Base-by-base conservation (phyloP, 2,329 filamentous ascomycete genomes). In the Aspergillus uvarum region DNA sequence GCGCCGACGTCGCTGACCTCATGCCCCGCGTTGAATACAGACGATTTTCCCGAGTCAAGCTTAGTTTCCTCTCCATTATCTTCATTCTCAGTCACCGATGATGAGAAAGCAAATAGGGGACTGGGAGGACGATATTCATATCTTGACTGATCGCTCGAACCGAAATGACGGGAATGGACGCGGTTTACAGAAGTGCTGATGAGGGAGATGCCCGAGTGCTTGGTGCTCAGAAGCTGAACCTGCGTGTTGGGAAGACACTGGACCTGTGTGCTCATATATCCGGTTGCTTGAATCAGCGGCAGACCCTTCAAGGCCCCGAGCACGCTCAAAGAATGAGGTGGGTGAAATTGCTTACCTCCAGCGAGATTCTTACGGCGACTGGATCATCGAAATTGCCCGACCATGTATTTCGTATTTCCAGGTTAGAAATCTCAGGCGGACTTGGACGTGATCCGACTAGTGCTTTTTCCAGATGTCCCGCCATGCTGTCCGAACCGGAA, bases 401-500 rank as follows among this genome's bases (percentile, higher is more conserved):
- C 74, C 74, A 76, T 14, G 67, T 67, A 14, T 71, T 70, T 35
- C 61, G 67, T 22, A 76, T 47, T 44, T 75, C 70, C 8, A 76
- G 64, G 26, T 72, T 68, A 44, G 58, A 68, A 56, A 72, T 67
- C 6, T 65, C 59, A 3, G 57, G 67, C 57, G 48, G 29, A 49
- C n/a, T 56, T 51, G 21, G 60, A 51, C 19, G 57, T 24, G 24
- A 24, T 11, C 32, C n/a, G 44, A 47, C n/a, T n/a, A 5, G 21
- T 24, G 22, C 6, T 8, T 53, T 48, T 5, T 14, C 48, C 47
- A 24, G 47, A 29, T 29, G 31, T 16, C 52, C 47, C 16, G 44
- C 38, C 61, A 61, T 63, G 44, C 32, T 56, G 14, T 16, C 32
- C 31, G 16, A 47, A 10, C 50, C 21, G 47, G 26, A 22, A 8